Evolutionary conservation across 139 green algal genomes (phyloP).

Genomic region (Tetradesmus obliquus): DNA sequence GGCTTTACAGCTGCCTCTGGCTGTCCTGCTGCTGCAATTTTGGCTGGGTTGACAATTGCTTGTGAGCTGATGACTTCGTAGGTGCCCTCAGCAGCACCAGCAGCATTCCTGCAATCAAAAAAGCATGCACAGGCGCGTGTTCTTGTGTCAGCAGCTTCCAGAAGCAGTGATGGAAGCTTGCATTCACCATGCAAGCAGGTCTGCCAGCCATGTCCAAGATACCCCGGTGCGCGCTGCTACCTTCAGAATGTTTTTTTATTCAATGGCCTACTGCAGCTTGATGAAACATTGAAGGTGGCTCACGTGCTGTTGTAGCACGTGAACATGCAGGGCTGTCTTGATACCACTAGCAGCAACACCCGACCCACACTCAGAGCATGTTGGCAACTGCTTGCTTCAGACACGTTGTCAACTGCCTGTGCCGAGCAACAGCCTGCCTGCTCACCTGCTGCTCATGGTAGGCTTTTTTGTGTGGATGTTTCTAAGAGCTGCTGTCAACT

Average conservation of each 20-base stretch:
- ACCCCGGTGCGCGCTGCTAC: too few relatives aligned
- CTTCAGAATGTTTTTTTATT: too few relatives aligned
- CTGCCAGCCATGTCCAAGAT: too few relatives aligned
- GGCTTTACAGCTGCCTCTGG: not conserved
- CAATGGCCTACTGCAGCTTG: too few relatives aligned
- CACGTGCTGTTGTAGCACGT: not conserved
- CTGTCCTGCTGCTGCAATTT: not conserved
- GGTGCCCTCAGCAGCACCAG: not conserved
- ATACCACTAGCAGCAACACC: not conserved
- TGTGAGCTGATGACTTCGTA: conserved; percentile 2
- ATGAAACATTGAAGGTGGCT: not conserved
- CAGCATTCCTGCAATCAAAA: not conserved
- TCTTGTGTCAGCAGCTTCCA: not conserved
- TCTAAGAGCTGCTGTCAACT: not conserved
- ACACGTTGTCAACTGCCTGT: too few relatives aligned
- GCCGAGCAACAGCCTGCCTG: not conserved
- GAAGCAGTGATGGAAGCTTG: not conserved
- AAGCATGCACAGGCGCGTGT: not conserved
- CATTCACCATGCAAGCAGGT: not conserved
- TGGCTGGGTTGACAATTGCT: not conserved
- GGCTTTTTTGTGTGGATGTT: not conserved
- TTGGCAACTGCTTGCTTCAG: not conserved
- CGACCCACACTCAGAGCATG: not conserved
- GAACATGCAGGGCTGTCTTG: not conserved
- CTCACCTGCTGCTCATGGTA: not conserved